Conservation (phyloP, 306 rosid species). For the Fragaria nilgerrensis region DNA sequence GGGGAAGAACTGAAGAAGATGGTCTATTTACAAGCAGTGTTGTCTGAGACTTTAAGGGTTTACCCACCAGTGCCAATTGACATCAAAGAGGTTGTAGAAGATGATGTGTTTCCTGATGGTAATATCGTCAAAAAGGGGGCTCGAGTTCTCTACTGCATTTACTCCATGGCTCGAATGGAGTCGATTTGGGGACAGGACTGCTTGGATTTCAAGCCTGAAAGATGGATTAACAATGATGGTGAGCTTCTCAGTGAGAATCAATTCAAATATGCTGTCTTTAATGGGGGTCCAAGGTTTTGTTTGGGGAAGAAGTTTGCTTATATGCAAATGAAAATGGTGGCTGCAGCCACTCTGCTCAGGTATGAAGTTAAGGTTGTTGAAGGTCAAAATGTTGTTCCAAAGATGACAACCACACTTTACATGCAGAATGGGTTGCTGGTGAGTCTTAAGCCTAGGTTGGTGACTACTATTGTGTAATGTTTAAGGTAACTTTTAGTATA, state of each 20-base stretch:
- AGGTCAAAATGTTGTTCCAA: constrained; percentile 33
- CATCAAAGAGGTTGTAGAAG: constrained; percentile 32
- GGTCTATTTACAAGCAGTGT: constrained; percentile 44
- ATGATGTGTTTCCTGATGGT: constrained; percentile 45
- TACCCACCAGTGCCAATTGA: constrained; percentile 53
- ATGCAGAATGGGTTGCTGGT: constrained; percentile 44
- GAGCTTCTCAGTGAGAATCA: constrained; percentile 25
- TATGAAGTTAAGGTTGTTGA: constrained; percentile 36
- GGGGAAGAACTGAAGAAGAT: constrained; percentile 38
- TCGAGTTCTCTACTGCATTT: constrained; percentile 32
- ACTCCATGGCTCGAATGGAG: constrained; percentile 40
- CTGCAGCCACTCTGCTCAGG: constrained; percentile 36
- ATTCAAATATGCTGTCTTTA: constrained; percentile 42
- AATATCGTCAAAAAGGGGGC: constrained; percentile 31
- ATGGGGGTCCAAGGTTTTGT: constrained; percentile 50
- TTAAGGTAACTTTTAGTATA: neutral
- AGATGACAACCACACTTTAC: constrained; percentile 40
- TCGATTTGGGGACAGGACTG: constrained; percentile 50
- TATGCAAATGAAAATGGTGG: constrained; percentile 49
- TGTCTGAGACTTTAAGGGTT: constrained; percentile 44
- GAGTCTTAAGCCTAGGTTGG: constrained; percentile 33
- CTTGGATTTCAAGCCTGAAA: constrained; percentile 47
- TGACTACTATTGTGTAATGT: neutral
- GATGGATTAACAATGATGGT: constrained; percentile 41
- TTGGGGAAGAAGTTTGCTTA: constrained; percentile 47